Conservation (phyloP, 345 rosid genomes). For the Barbarea vulgaris region DNA sequence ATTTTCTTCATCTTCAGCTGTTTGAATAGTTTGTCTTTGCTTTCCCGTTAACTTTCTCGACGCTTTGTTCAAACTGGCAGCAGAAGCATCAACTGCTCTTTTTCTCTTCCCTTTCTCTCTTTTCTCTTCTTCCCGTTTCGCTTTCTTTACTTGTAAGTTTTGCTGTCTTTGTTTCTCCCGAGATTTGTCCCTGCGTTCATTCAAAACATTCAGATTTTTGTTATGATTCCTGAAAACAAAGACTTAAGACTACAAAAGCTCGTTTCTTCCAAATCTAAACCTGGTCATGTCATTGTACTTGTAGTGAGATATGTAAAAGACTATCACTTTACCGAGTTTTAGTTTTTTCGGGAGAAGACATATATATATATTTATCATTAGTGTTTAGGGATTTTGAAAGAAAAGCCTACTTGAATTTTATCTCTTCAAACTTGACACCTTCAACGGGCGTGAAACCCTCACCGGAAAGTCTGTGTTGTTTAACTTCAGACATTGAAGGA, state of each 20-base stretch:
- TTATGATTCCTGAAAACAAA: constrained; percentile 15
- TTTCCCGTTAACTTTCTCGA: constrained; percentile 75
- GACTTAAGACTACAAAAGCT: neutral
- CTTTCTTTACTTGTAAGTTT: constrained; percentile 68
- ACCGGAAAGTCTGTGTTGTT: constrained; percentile 70
- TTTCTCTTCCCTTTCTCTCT: constrained; percentile 49
- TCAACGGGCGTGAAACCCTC: constrained; percentile 70
- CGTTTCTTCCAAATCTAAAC: constrained; percentile 7
- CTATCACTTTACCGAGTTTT: neutral
- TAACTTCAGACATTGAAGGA: constrained; percentile 87
- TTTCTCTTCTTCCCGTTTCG: constrained; percentile 50
- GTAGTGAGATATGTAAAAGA: neutral
- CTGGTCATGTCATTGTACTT: neutral
- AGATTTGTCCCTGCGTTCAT: constrained; percentile 63
- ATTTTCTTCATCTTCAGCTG: constrained; percentile 75
- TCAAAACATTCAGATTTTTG: constrained; percentile 19
- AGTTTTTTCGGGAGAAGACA: neutral
- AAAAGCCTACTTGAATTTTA: constrained; percentile 64
- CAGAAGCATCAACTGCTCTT: constrained; percentile 29
- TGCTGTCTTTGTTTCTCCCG: constrained; percentile 85
- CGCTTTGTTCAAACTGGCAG: neutral
- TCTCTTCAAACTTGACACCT: constrained; percentile 64
- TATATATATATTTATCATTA: neutral
- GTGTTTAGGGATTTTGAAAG: neutral
- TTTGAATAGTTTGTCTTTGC: constrained; percentile 78